Evolutionary conservation across 2,329 filamentous ascomycete genomes (phyloP).

Genomic region (Exophiala aquamarina): DNA sequence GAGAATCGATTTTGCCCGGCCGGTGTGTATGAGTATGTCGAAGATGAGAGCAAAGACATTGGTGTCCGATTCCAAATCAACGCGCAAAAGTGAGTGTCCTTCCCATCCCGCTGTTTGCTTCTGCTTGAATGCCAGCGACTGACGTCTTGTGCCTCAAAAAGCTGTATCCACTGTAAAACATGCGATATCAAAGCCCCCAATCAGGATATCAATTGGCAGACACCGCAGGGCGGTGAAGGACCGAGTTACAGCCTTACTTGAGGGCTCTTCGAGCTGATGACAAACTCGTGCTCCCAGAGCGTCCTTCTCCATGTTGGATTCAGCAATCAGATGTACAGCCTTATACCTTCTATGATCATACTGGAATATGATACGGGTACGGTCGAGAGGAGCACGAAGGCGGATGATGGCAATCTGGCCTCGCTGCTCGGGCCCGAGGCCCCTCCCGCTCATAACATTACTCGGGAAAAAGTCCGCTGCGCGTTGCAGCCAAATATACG

Average conservation of each 20-base stretch:
- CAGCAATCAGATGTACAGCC: too few relatives aligned
- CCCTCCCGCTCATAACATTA: too few relatives aligned
- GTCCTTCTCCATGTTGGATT: too few relatives aligned
- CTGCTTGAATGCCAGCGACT: too few relatives aligned
- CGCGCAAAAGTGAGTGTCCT: constrained; percentile 78
- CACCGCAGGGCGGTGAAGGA: constrained; percentile 84
- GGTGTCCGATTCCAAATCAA: constrained; percentile 98
- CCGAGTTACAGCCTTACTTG: constrained; percentile 65
- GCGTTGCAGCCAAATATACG: too few relatives aligned
- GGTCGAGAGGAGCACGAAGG: too few relatives aligned
- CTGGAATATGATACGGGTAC: too few relatives aligned
- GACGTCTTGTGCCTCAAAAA: constrained; percentile 46
- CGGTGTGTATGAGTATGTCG: constrained; percentile 96
- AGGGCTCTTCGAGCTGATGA: constrained; percentile 1
- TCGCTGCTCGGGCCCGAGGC: too few relatives aligned
- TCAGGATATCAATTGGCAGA: constrained; percentile 97
- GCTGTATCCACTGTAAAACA: constrained; percentile 99
- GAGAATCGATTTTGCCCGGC: constrained; percentile 98
- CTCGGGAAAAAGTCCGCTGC: too few relatives aligned
- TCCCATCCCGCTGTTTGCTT: not conserved
- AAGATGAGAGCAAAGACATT: constrained; percentile 80
- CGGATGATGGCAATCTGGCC: too few relatives aligned
- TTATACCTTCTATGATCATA: too few relatives aligned
- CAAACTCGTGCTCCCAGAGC: too few relatives aligned
- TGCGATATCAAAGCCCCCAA: constrained; percentile 97